Evolutionary conservation across 257 asterid genomes (phyloP).

Genomic region (Solanum pimpinellifolium): DNA sequence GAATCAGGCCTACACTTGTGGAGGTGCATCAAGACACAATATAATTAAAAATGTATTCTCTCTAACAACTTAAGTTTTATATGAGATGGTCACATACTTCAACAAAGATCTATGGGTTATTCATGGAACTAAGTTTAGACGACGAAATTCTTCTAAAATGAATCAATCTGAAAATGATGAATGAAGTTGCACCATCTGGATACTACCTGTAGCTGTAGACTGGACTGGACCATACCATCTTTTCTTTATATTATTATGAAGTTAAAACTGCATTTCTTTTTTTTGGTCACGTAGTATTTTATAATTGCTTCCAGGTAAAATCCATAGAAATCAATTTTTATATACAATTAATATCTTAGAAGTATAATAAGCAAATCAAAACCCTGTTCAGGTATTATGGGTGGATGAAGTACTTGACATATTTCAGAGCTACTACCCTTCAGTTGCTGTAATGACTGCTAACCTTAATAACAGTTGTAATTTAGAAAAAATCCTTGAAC

Average conservation of each 20-base stretch:
- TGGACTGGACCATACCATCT: background rate
- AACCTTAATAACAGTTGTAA: background rate
- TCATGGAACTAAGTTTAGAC: background rate
- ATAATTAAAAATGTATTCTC: background rate
- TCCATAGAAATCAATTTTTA: no score
- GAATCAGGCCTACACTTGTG: background rate
- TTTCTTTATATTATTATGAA: background rate
- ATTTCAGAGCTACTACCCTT: background rate
- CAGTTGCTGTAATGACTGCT: background rate
- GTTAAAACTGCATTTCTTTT: background rate
- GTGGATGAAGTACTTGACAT: background rate
- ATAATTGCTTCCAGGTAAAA: background rate
- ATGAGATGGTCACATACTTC: background rate
- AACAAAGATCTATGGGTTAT: background rate
- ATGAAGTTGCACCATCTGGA: background rate
- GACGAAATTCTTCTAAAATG: background rate
- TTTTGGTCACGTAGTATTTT: background rate
- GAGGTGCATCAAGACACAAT: background rate
- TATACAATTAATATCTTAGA: background rate
- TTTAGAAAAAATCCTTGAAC: background rate
- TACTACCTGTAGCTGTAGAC: background rate
- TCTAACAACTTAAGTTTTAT: background rate
- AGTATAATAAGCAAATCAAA: background rate
- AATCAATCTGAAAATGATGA: background rate
- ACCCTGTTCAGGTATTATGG: background rate